Conservation (phyloP, 331 rosid genomes). For the Malus hybrid region DNA sequence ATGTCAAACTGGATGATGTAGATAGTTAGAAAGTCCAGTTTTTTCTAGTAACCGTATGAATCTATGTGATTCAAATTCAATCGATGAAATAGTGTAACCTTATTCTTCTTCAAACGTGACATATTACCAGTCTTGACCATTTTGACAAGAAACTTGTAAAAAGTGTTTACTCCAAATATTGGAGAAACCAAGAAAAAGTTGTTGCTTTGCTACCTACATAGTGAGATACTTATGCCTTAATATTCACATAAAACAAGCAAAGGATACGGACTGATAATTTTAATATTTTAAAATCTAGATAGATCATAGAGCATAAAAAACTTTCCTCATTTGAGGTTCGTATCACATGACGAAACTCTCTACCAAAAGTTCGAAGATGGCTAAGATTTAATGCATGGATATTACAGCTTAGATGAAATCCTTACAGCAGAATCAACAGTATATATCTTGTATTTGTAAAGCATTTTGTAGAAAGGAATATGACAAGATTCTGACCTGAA, state of each 20-base stretch:
- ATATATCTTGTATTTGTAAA: neutral
- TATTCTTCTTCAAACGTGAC: neutral
- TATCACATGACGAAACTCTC: neutral
- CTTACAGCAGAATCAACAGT: neutral
- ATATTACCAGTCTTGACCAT: neutral
- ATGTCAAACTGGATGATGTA: neutral
- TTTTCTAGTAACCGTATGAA: neutral
- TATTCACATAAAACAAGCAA: neutral
- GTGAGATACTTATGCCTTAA: neutral
- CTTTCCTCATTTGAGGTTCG: neutral
- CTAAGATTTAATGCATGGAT: neutral
- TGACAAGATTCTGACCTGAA: conserved; percentile 37
- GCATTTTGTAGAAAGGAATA: neutral
- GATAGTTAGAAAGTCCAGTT: neutral
- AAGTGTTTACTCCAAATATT: neutral
- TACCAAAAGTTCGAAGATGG: no score
- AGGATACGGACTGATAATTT: neutral
- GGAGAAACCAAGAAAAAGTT: neutral
- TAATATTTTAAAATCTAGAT: neutral
- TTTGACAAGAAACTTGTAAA: neutral
- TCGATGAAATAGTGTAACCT: neutral
- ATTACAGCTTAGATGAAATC: neutral
- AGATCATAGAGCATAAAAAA: no score
- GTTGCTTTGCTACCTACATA: neutral
- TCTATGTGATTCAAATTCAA: neutral